These are phyloP conservation scores for Kazachstania sp. DNA, from an alignment of 1,139 yeast genomes.

Conservation along the genomic window DNA sequence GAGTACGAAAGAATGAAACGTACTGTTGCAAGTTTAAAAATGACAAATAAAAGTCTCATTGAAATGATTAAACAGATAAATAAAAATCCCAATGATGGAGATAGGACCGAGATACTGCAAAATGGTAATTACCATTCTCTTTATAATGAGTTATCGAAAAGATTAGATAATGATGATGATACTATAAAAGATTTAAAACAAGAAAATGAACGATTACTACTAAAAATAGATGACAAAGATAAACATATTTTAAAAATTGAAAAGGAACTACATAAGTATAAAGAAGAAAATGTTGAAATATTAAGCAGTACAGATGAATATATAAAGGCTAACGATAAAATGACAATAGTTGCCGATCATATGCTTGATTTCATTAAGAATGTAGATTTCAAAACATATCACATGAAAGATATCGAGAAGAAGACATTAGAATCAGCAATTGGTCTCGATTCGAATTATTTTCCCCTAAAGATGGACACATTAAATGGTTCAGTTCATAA, in stretches of 20 bases:
- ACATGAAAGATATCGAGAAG: slow-evolving; percentile 22
- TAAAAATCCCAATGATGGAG: slow-evolving; percentile 2
- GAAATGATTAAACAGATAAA: slow-evolving; percentile 31
- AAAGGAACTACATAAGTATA: slow-evolving; percentile 9
- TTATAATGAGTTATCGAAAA: slow-evolving; percentile 1
- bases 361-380: slow-evolving; percentile 23
- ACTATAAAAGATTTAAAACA: not conserved
- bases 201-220: not conserved
- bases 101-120: not conserved
- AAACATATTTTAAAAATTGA: not conserved
- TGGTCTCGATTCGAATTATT: slow-evolving; percentile 24
- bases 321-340: slow-evolving; percentile 26
- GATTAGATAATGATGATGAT: slow-evolving; percentile 3
- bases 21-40: slow-evolving; percentile 32
- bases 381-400: slow-evolving; percentile 11
- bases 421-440: slow-evolving; percentile 27
- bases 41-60: slow-evolving; percentile 30
- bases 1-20: slow-evolving; percentile 26
- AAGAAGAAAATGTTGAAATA: slow-evolving; percentile 25
- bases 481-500: slow-evolving; percentile 23
- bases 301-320: slow-evolving; percentile 28
- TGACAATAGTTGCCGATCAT: slow-evolving; percentile 27
- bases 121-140: slow-evolving; percentile 8
- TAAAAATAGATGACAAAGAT: not conserved
- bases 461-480: slow-evolving; percentile 31